Percentiles rank a stretch among this genome's conserved stretches.
These are phyloP conservation scores for Auricularia sp. DNA, from an alignment of 768 basidiomycete genomes.

Conservation along the genomic window DNA sequence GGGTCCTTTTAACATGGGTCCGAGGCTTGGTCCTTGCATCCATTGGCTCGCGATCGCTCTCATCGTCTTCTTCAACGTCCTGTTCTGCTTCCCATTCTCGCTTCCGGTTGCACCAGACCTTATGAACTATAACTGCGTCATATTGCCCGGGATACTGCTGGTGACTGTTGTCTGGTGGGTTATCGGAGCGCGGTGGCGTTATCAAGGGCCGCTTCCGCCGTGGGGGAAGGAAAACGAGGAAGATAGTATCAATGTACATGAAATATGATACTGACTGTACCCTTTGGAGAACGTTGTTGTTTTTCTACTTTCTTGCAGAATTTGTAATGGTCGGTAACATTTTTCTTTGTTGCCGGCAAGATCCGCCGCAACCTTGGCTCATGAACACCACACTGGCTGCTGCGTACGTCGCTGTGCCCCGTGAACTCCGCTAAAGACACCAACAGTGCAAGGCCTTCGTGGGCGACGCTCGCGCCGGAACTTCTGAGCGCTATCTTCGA, in stretches of 20 bases:
- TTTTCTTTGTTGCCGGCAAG: no score
- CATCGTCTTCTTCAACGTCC: not conserved
- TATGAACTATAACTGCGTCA: slow-evolving; percentile 2
- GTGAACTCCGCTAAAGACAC: no score
- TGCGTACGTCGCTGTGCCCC: no score
- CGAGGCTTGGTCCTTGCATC: not conserved
- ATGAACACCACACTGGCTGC: no score
- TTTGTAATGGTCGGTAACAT: no score
- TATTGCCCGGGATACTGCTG: not conserved
- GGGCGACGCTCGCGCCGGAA: no score
- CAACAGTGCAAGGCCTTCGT: no score
- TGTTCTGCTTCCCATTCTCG: not conserved
- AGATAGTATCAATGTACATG: not conserved
- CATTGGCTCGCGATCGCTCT: not conserved
- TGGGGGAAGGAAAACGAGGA: not conserved
- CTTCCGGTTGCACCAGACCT: not conserved
- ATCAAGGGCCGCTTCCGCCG: not conserved
- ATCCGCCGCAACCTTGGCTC: no score
- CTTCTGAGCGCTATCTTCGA: no score
- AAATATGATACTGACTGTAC: not conserved
- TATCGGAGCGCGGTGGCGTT: not conserved
- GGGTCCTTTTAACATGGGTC: not conserved
- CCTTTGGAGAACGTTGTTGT: no score
- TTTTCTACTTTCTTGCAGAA: no score
- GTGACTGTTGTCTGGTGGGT: not conserved